Conservation (phyloP, 208 protist species). For the Trichomonas tenax region DNA sequence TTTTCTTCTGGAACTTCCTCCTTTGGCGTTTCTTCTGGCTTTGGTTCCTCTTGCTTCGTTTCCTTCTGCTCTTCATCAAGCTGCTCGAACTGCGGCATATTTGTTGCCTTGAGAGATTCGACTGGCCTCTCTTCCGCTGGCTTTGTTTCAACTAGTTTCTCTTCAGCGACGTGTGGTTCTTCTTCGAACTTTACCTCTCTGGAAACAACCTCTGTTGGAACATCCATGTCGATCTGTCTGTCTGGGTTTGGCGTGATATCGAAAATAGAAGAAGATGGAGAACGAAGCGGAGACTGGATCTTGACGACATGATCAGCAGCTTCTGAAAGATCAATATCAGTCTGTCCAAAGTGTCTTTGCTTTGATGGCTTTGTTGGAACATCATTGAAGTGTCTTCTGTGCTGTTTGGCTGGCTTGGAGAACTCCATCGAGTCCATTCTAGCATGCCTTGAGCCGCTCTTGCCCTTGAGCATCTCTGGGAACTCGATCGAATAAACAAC, state of each 20-base stretch:
- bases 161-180: background rate
- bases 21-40: too few species aligned
- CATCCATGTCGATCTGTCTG: background rate
- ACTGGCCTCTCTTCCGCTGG: too few species aligned
- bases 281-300: background rate
- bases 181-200: background rate
- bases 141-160: too few species aligned
- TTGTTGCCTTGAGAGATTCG: background rate
- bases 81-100: background rate
- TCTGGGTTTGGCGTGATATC: background rate
- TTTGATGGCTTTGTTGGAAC: background rate
- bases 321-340: background rate
- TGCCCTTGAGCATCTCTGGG: background rate
- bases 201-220: background rate
- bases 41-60: too few species aligned
- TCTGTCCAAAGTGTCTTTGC: background rate
- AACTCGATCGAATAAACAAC: background rate
- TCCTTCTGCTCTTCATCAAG: too few species aligned
- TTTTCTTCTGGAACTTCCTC: too few species aligned
- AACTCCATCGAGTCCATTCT: background rate
- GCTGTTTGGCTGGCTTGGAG: background rate
- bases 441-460: background rate
- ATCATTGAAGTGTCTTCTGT: background rate
- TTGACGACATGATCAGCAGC: background rate
- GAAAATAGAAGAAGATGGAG: background rate